These are phyloP conservation scores for Actinomortierella wolfii DNA, from an alignment of 371 early-diverging fungal species.

Conservation along the genomic window DNA sequence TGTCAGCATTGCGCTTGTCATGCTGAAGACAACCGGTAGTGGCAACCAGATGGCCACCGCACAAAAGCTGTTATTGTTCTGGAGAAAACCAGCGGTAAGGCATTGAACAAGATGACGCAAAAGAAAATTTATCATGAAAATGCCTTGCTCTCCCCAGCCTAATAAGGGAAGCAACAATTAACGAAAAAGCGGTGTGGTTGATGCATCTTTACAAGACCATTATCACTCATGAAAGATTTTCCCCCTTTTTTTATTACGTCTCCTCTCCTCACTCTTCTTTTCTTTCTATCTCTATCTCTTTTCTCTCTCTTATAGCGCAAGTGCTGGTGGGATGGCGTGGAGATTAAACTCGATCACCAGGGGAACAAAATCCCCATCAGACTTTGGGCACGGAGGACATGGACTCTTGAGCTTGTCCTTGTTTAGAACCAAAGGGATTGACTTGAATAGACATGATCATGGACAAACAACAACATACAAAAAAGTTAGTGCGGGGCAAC, in stretches of 20 bases:
- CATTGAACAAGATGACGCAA: neutral
- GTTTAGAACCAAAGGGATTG: conserved; percentile 48
- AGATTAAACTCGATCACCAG: conserved; percentile 60
- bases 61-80: conserved; percentile 80
- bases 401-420: conserved; percentile 83
- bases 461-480: no score
- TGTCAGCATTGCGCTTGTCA: conserved; percentile 73
- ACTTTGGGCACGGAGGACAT: conserved; percentile 83
- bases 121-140: no score
- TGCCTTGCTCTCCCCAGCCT: neutral
- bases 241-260: neutral
- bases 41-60: conserved; percentile 78
- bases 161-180: conserved; percentile 1
- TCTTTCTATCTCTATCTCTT: conserved; percentile 1
- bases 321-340: conserved; percentile 88
- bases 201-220: neutral
- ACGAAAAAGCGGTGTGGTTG: neutral
- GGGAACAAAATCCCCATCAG: conserved; percentile 62
- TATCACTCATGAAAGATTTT: conserved; percentile 12
- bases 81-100: conserved; percentile 84
- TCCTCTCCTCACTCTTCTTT: neutral
- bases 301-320: conserved; percentile 57
- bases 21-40: conserved; percentile 75
- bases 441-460: neutral
- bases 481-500: no score